Conservation (phyloP, 1,139 yeast species). For the Magnusiomyces ingens region DNA sequence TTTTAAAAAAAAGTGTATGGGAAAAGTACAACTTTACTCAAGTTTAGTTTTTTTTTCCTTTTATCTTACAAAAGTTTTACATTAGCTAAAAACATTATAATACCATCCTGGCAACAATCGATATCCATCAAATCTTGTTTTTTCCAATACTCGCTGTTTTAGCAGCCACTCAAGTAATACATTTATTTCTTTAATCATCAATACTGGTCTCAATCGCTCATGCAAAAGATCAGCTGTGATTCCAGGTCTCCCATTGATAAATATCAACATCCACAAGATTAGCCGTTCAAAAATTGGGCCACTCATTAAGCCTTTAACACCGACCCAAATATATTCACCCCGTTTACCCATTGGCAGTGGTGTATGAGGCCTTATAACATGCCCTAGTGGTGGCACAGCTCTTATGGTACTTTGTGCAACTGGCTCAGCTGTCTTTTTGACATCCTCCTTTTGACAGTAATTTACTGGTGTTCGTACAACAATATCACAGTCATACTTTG, state of each 20-base stretch:
- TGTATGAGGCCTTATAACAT: constrained; percentile 17
- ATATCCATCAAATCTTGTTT: constrained; percentile 41
- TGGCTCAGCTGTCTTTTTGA: not conserved
- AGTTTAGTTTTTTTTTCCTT: not conserved
- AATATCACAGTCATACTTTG: constrained; percentile 58
- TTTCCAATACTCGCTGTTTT: constrained; percentile 37
- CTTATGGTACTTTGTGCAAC: constrained; percentile 3
- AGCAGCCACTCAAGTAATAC: constrained; percentile 54
- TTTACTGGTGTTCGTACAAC: constrained; percentile 21
- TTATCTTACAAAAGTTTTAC: not conserved
- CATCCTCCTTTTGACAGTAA: not conserved
- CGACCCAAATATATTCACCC: constrained; percentile 69
- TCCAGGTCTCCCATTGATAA: constrained; percentile 51
- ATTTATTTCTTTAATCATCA: constrained; percentile 45
- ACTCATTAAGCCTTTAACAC: constrained; percentile 55
- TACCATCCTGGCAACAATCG: constrained; percentile 53
- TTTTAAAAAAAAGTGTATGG: not conserved
- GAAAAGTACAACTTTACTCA: not conserved
- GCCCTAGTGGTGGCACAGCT: constrained; percentile 8
- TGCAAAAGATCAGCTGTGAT: constrained; percentile 37
- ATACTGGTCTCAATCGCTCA: constrained; percentile 36
- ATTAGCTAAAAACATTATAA: constrained; percentile 7
- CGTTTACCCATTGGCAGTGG: constrained; percentile 51
- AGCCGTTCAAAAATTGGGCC: constrained; percentile 53
- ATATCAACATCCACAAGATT: constrained; percentile 48